Conservation (phyloP, 805 yeast genomes). For the Wickerhamomyces queroliae region DNA sequence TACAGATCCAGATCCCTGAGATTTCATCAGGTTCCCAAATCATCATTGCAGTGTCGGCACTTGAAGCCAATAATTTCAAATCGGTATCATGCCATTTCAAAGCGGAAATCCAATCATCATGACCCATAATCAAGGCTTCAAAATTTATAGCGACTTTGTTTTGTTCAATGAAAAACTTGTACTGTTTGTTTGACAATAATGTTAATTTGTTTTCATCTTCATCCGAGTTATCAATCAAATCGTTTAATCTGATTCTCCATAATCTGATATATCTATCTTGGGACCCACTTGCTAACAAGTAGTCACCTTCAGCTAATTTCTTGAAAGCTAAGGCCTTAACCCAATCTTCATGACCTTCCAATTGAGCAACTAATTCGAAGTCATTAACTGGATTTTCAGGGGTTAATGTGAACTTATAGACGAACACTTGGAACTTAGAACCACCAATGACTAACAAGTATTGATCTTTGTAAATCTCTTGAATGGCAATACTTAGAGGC, state of each 20-base stretch:
- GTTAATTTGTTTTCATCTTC: slow-evolving; percentile 47
- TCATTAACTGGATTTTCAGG: slow-evolving; percentile 11
- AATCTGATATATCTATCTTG: slow-evolving; percentile 89
- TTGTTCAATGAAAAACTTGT: slow-evolving; percentile 41
- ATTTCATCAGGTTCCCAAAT: slow-evolving; percentile 85
- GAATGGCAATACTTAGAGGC: slow-evolving; percentile 36
- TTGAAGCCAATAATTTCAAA: slow-evolving; percentile 66
- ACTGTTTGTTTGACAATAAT: slow-evolving; percentile 66
- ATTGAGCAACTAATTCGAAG: slow-evolving; percentile 39
- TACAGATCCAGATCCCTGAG: slow-evolving; percentile 88
- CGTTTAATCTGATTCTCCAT: slow-evolving; percentile 70
- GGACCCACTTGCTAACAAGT: slow-evolving; percentile 79
- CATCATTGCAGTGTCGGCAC: slow-evolving; percentile 92
- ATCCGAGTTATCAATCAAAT: slow-evolving; percentile 48
- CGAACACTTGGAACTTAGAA: slow-evolving; percentile 46
- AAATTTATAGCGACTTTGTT: slow-evolving; percentile 57
- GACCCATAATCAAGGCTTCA: slow-evolving; percentile 95
- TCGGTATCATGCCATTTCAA: slow-evolving; percentile 67
- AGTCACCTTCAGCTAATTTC: slow-evolving; percentile 41
- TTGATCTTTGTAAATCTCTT: slow-evolving; percentile 24
- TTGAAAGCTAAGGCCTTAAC: slow-evolving; percentile 64
- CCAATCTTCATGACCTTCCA: slow-evolving; percentile 98
- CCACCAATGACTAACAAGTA: slow-evolving; percentile 69
- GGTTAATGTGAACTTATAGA: slow-evolving; percentile 39
- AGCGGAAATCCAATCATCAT: slow-evolving; percentile 95